Evolutionary conservation across 1,284 basidiomycete genomes (phyloP), one percentile per base, ranked within the genome.

Genomic region (Cryptococcus jaspeensis): DNA sequence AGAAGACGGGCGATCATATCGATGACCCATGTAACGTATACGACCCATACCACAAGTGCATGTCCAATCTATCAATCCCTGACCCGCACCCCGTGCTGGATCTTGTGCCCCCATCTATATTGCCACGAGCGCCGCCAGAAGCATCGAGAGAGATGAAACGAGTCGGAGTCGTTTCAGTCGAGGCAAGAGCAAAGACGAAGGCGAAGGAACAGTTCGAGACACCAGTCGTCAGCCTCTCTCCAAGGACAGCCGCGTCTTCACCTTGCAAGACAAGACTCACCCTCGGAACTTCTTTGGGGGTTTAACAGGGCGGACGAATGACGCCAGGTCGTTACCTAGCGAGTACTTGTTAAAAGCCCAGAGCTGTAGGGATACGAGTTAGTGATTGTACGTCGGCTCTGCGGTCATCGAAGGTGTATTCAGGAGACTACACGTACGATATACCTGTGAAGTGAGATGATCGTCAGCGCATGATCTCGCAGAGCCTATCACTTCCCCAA

Each of bases 251-350:
- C 9, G 11, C 13, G n/a, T 18, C 49, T 12, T 32, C 28, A 32
- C 9, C 28, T 9, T 32, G 28, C 28, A 32, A 4, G 28, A 32
- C 28, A 4, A 4, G 28, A 70, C 73, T 62, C 60, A 76, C 74
- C 74, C 72, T 56, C 74, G 63, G 60, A 67, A 64, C 61, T 71
- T 74, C 65, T 75, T 76, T 13, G 74, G 53, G 25, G 63, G 63
- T 58, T 53, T 63, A 7, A 69, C 66, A 22, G 67, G 58, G 16
- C 49, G 45, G 48, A 74, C 62, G 53, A 74, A 74, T 5, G 55
- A 28, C 38, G 64, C 63, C 28, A 66, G 70, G 18, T 39, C 23
- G 32, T 57, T 56, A 16, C 73, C 72, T 53, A 68, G 65, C 37
- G 73, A 70, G 62, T 69, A 76, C 39, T 62, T 59, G n/a, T 64